A percentile compares a stretch with the other conserved stretches of the same genome.
These are phyloP conservation scores for Beauveria sp. DNA, from an alignment of 2,329 filamentous ascomycete genomes.

Conservation along the genomic window DNA sequence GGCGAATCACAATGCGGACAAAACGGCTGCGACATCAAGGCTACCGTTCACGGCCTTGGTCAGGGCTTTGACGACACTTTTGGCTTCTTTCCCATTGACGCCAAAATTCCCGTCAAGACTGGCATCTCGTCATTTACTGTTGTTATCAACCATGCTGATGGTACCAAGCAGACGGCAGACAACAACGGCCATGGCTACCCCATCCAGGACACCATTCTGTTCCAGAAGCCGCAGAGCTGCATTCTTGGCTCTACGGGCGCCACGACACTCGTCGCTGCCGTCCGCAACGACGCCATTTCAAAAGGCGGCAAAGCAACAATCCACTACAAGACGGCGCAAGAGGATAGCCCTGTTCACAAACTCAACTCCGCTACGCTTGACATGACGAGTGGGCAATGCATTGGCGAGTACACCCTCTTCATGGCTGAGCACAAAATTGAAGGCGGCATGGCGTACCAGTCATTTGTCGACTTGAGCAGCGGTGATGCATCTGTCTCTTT, in stretches of 20 bases:
- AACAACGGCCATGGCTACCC: constrained; percentile 52
- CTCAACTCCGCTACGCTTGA: constrained; percentile 29
- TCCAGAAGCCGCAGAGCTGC: constrained; percentile 51
- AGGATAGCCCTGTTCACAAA: constrained; percentile 34
- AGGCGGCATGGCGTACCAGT: constrained; percentile 36
- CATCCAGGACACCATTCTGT: constrained; percentile 45
- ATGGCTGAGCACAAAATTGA: constrained; percentile 33
- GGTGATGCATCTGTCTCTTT: constrained; percentile 38
- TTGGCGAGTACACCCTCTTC: constrained; percentile 42
- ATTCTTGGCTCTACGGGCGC: constrained; percentile 34
- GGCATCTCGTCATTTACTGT: constrained; percentile 56
- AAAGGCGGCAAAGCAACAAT: constrained; percentile 33
- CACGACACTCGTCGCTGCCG: constrained; percentile 38
- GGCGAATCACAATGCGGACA: constrained; percentile 39
- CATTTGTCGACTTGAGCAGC: constrained; percentile 37
- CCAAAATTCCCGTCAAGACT: constrained; percentile 45
- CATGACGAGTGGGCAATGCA: constrained; percentile 35
- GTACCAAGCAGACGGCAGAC: constrained; percentile 37
- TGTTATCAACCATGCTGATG: constrained; percentile 40
- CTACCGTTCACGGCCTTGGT: constrained; percentile 38
- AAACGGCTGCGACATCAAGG: constrained; percentile 35
- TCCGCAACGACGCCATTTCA: constrained; percentile 39
- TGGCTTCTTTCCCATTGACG: constrained; percentile 41
- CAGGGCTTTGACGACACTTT: constrained; percentile 55
- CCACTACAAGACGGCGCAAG: constrained; percentile 34